These are phyloP conservation scores for Verticillium nubilum DNA, from an alignment of 2,329 filamentous ascomycete species.

Conservation along the genomic window DNA sequence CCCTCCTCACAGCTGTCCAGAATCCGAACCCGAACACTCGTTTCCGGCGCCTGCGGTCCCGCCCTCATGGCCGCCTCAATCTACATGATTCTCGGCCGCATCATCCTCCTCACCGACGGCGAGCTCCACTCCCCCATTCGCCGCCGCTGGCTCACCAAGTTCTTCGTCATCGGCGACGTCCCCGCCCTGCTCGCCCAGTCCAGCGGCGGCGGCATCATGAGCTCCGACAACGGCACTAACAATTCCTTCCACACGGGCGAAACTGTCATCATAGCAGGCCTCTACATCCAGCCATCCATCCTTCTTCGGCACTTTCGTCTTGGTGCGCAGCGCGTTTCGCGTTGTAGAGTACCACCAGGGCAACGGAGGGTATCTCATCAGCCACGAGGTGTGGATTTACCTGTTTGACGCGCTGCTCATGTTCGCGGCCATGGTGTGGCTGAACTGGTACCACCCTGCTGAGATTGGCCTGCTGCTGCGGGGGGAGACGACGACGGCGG, in stretches of 20 bases:
- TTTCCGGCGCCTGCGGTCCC: constrained; percentile 11
- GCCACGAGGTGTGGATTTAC: constrained; percentile 34
- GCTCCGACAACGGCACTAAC: constrained; percentile 5
- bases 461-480: neutral
- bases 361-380: constrained; percentile 28
- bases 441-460: neutral
- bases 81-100: constrained; percentile 41
- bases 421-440: constrained; percentile 16
- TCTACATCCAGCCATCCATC: constrained; percentile 53
- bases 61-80: no score
- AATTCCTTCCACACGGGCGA: constrained; percentile 27
- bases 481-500: neutral
- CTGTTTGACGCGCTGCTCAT: constrained; percentile 36
- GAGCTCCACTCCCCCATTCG: constrained; percentile 26
- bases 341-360: constrained; percentile 14
- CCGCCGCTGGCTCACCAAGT: constrained; percentile 40
- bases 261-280: constrained; percentile 48
- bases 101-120: constrained; percentile 32
- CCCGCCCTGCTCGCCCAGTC: constrained; percentile 46
- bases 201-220: constrained; percentile 32
- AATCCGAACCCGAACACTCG: neutral
- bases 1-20: no score
- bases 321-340: constrained; percentile 18
- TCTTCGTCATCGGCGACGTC: constrained; percentile 51
- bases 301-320: constrained; percentile 53